phyloP scores from a whole-genome alignment of 768 basidiomycete genomes.

The Nidularia sp. region DNA sequence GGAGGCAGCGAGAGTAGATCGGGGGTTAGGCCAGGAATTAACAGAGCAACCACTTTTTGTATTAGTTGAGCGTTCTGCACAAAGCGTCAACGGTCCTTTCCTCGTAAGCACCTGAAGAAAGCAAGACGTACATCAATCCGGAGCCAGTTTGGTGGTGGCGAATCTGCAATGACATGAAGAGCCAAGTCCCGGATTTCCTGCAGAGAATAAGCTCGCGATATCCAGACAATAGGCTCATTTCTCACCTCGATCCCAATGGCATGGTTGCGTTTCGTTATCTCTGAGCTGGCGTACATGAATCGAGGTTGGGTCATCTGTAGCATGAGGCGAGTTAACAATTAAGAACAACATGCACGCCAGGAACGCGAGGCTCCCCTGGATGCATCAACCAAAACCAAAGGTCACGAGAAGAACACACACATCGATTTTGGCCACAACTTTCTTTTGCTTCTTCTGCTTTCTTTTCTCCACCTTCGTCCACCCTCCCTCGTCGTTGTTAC shows the following conservation, averaged over 20 bases:
- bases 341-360: conserved; percentile 9
- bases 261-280: conserved; percentile 68
- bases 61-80: conserved; percentile 68
- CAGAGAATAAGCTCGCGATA: not conserved
- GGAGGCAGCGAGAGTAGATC: conserved; percentile 71
- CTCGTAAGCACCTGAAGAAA: not conserved
- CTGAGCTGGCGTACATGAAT: conserved; percentile 79
- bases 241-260: conserved; percentile 81
- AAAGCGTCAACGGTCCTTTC: not conserved
- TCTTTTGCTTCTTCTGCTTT: conserved; percentile 67
- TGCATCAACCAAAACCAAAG: conserved; percentile 3
- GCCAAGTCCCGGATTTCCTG: conserved; percentile 89
- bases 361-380: conserved; percentile 3
- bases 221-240: not conserved
- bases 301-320: conserved; percentile 52
- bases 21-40: conserved; percentile 85
- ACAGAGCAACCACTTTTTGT: conserved; percentile 72
- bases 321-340: conserved; percentile 4
- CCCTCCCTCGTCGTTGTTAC: conserved; percentile 19
- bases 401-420: conserved; percentile 33
- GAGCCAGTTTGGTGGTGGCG: conserved; percentile 84
- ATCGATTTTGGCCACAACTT: conserved; percentile 51
- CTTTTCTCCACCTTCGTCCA: conserved; percentile 75
- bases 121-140: conserved; percentile 61
- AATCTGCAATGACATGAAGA: conserved; percentile 78